phyloP scores from a whole-genome alignment of 805 yeast genomes.

The Teunomyces tritomae region DNA sequence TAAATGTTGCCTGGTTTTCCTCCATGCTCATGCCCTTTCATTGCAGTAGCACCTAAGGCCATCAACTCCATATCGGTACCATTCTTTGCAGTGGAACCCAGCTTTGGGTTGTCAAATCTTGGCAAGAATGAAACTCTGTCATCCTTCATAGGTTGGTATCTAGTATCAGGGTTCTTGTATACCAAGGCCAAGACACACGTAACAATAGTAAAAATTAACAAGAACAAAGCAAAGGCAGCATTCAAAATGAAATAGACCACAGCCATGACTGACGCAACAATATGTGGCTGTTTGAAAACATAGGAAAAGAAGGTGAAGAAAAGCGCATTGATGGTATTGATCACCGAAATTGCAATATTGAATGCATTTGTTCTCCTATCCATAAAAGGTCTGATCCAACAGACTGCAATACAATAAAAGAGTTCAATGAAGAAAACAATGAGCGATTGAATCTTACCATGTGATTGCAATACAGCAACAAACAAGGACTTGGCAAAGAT shows the following conservation, averaged over 20 bases:
- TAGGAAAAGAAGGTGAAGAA: constrained; percentile 88
- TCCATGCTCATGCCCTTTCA: constrained; percentile 56
- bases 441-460: constrained; percentile 81
- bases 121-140: constrained; percentile 96
- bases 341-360: constrained; percentile 80
- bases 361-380: constrained; percentile 93
- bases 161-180: constrained; percentile 89
- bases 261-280: constrained; percentile 90
- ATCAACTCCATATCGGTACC: constrained; percentile 59
- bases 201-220: constrained; percentile 80
- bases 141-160: constrained; percentile 95
- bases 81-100: constrained; percentile 16
- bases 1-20: constrained; percentile 18
- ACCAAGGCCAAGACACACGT: constrained; percentile 83
- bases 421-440: constrained; percentile 75
- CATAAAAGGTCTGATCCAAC: constrained; percentile 84
- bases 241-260: constrained; percentile 85
- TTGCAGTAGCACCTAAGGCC: constrained; percentile 69
- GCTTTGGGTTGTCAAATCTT: constrained; percentile 43
- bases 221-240: constrained; percentile 81
- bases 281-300: constrained; percentile 76
- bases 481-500: constrained; percentile 72
- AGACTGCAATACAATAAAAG: constrained; percentile 59
- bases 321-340: constrained; percentile 77
- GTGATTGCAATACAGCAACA: constrained; percentile 78